Evolutionary conservation across 768 basidiomycete species (phyloP).

Genomic region (Hydnomerulius pinastri): DNA sequence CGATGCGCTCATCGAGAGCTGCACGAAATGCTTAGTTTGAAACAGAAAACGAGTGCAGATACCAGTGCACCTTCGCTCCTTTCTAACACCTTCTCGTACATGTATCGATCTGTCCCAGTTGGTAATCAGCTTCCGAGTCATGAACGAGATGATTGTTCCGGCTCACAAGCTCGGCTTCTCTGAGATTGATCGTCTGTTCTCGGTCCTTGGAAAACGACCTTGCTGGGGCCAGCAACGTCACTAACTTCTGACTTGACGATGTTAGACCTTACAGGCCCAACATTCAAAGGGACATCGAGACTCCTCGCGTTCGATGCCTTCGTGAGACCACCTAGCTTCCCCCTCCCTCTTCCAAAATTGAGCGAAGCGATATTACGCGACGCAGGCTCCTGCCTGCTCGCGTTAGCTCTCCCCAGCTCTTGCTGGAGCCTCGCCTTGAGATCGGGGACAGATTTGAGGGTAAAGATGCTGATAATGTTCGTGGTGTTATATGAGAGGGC

Average conservation of each 20-base stretch:
- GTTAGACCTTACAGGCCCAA: conserved; percentile 5
- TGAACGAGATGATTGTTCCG: too few relatives aligned
- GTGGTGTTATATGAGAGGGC: conserved; percentile 41
- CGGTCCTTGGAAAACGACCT: conserved; percentile 33
- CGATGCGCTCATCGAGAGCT: conserved; percentile 88
- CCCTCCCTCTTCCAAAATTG: conserved; percentile 14
- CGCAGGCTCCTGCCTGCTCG: conserved; percentile 35
- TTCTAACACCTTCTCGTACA: conserved; percentile 90
- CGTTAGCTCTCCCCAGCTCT: conserved; percentile 26
- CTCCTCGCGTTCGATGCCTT: not conserved
- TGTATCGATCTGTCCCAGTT: conserved; percentile 69
- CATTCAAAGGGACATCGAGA: conserved; percentile 19
- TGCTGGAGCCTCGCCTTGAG: conserved; percentile 47
- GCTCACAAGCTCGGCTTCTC: conserved; percentile 60
- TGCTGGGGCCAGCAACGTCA: conserved; percentile 27
- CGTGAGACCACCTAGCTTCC: not conserved
- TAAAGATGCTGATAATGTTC: conserved; percentile 47
- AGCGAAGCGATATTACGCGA: conserved; percentile 19
- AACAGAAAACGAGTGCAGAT: not conserved
- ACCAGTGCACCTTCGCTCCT: conserved; percentile 69
- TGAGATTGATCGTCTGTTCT: conserved; percentile 29
- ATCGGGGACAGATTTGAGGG: conserved; percentile 47
- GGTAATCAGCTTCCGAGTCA: not conserved
- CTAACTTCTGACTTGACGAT: conserved; percentile 19
- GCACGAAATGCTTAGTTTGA: conserved; percentile 3